Percentiles rank a stretch among this genome's conserved stretches.
These are phyloP conservation scores for Boletus coccyginus DNA, from an alignment of 768 basidiomycete genomes.

Conservation along the genomic window DNA sequence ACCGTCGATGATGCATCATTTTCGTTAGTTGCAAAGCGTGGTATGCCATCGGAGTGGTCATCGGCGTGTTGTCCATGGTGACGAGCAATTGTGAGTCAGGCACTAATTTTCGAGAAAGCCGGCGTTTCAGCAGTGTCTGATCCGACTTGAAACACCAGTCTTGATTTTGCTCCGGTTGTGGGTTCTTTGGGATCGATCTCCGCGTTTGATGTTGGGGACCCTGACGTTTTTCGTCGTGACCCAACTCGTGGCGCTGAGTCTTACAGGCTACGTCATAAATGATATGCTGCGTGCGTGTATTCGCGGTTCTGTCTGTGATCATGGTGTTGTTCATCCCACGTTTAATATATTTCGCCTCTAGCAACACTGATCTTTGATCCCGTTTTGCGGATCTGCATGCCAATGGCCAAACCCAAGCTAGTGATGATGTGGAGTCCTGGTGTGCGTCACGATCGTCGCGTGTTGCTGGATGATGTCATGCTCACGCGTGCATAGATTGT, in stretches of 20 bases:
- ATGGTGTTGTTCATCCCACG: not conserved
- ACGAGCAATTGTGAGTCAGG: constrained; percentile 35
- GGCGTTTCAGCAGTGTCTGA: constrained; percentile 1
- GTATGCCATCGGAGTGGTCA: constrained; percentile 15
- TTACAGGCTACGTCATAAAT: constrained; percentile 25
- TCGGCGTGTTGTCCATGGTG: constrained; percentile 36
- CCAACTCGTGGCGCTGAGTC: constrained; percentile 24
- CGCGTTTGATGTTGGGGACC: constrained; percentile 29
- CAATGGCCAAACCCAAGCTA: constrained; percentile 19
- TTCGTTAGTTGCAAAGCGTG: constrained; percentile 25
- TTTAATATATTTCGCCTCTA: not conserved
- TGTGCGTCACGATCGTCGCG: constrained; percentile 5
- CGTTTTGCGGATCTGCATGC: constrained; percentile 18
- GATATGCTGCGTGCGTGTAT: constrained; percentile 27
- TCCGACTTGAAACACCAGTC: constrained; percentile 23
- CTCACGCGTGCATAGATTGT: constrained; percentile 17
- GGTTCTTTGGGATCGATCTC: constrained; percentile 34
- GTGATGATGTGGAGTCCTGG: constrained; percentile 30
- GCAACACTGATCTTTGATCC: constrained; percentile 16
- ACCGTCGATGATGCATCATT: not conserved
- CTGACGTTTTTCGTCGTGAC: constrained; percentile 30
- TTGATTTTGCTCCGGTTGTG: constrained; percentile 40
- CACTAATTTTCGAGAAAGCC: not conserved
- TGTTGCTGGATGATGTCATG: not conserved
- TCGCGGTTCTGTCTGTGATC: not conserved